These are phyloP conservation scores for Mallotus japonicus DNA, from an alignment of 441 rosid species.

Conservation along the genomic window DNA sequence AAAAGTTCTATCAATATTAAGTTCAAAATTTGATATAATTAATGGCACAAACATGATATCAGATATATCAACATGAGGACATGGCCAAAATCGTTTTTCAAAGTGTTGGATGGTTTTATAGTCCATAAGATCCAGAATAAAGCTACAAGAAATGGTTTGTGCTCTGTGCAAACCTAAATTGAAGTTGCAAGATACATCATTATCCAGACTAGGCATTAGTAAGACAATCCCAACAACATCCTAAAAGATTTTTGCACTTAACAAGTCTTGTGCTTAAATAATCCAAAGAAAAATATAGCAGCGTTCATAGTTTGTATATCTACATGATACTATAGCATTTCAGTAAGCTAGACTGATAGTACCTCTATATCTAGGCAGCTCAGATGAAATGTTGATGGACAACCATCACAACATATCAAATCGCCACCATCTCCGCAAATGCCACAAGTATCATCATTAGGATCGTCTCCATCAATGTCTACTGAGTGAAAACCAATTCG, in stretches of 20 bases:
- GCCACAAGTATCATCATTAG: slow-evolving; percentile 96
- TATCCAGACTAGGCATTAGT: slow-evolving; percentile 1
- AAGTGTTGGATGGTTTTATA: not conserved
- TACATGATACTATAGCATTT: not conserved
- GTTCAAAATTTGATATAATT: slow-evolving; percentile 10
- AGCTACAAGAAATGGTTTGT: not conserved
- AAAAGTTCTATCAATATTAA: not conserved
- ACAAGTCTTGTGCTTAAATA: slow-evolving; percentile 1
- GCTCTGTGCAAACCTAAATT: not conserved
- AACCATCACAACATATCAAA: slow-evolving; percentile 94
- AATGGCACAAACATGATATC: not conserved
- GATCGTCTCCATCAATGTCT: slow-evolving; percentile 74
- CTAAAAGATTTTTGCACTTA: not conserved
- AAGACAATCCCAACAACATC: not conserved
- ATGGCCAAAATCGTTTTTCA: not conserved
- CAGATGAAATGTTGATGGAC: slow-evolving; percentile 96
- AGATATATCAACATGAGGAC: not conserved
- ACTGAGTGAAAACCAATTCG: slow-evolving; percentile 54
- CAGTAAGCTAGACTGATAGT: slow-evolving; percentile 11
- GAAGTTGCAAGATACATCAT: not conserved
- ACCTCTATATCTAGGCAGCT: slow-evolving; percentile 87
- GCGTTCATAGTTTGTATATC: not conserved
- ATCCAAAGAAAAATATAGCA: not conserved
- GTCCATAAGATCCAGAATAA: not conserved
- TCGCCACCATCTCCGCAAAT: slow-evolving; percentile 98